Base-by-base conservation (phyloP, 2,329 filamentous ascomycete species). In the Phyllosticta citriasiana region DNA sequence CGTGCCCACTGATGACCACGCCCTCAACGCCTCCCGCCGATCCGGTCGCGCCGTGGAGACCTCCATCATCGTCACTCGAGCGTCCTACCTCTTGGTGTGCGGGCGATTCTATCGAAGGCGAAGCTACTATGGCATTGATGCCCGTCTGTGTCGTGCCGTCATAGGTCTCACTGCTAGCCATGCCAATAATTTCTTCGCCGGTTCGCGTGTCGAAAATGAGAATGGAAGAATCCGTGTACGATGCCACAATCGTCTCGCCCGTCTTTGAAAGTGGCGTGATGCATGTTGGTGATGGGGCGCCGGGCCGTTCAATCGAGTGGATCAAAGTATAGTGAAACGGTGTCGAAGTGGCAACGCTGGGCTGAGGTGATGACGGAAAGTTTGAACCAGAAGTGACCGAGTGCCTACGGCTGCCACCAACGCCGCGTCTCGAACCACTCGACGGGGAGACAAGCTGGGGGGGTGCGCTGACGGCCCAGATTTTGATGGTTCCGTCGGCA, bases 111-210 rank as follows among this genome's bases (percentile, higher is more conserved):
- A 96, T 89, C 19, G 87, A 82, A 0, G 89, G 94, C 1, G 90
- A 95, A 1, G 93, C 91, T 16, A 95, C 93, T 8, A 97, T 87
- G 0, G 91, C 85, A 70, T 97, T 99, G 66, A 99, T 90, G 50
- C 90, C 85, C 12, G 86, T 93, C 4, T 88, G 89, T 57, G 83
- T 82, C 0, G 91, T 94, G 8, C 89, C 89, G 68, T 99, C 89
- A 67, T 96, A 97, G 0, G 93, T 97, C 74, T 97, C 94, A 55
- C 88, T 79, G 71, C 91, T 97, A 40, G 91, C 90, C 93, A 99
- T 97, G 55, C 85, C 86, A 33, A 91, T 90, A 50, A 97, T 84
- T 70, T 96, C 90, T 73, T 97, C 94, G 55, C 92, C 94, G 0
- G 89, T 91, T 65, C 90, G 81, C 1, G 93, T 97, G 72, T 97